These are phyloP conservation scores for Naganishia randhawae DNA, from an alignment of 768 basidiomycete species.

Conservation along the genomic window DNA sequence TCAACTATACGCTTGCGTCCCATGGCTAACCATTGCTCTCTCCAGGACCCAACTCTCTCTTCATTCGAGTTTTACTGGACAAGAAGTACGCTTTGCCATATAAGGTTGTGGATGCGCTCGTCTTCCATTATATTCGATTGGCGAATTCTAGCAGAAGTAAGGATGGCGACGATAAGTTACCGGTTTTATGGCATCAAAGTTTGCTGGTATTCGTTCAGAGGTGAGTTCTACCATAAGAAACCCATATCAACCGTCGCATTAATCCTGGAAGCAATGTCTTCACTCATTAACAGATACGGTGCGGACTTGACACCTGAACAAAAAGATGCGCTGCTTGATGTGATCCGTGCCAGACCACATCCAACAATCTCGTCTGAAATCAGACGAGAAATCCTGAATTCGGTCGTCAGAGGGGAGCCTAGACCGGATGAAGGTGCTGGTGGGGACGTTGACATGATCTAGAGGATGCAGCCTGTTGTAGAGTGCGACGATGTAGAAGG, in stretches of 20 bases:
- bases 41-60: constrained; percentile 81
- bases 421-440: constrained; percentile 60
- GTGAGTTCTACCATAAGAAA: constrained; percentile 52
- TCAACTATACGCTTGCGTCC: background rate
- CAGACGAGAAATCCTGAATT: constrained; percentile 80
- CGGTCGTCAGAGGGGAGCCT: constrained; percentile 78
- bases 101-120: constrained; percentile 93
- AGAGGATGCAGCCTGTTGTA: background rate
- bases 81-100: constrained; percentile 98
- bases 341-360: constrained; percentile 79
- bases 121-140: constrained; percentile 96
- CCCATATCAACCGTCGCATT: background rate
- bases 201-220: constrained; percentile 89
- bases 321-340: constrained; percentile 93
- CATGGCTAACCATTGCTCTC: background rate
- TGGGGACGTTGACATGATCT: constrained; percentile 44
- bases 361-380: constrained; percentile 84
- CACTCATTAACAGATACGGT: constrained; percentile 64
- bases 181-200: constrained; percentile 98
- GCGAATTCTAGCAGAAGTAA: constrained; percentile 74
- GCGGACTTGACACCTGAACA: constrained; percentile 93
- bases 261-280: too few relatives aligned
- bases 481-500: background rate
- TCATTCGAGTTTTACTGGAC: constrained; percentile 92
- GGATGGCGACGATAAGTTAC: constrained; percentile 69